Percentiles rank a stretch among this genome's conserved stretches.
Evolutionary conservation across 2,329 filamentous ascomycete genomes (phyloP).

Genomic region (Decorospora gaudefroyi): DNA sequence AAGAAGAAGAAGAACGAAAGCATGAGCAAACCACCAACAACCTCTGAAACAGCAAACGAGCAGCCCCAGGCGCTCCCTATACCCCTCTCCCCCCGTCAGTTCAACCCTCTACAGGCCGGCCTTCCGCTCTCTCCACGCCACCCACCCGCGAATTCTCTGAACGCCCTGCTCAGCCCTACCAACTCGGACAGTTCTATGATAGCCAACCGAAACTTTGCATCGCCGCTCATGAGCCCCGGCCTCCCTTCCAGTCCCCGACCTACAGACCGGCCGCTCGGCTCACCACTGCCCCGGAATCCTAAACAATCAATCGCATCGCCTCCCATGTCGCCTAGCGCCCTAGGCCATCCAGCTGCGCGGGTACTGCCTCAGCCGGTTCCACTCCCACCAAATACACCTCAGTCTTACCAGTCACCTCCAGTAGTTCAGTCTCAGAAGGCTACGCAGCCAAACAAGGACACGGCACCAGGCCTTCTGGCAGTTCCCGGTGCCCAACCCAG

Average conservation of each 20-base stretch:
- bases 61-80: slow-evolving; percentile 25
- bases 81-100: slow-evolving; percentile 38
- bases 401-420: slow-evolving; percentile 62
- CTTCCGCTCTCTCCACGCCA: slow-evolving; percentile 48
- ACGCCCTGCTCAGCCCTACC: slow-evolving; percentile 57
- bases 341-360: slow-evolving; percentile 69
- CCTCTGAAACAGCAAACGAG: slow-evolving; percentile 23
- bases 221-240: slow-evolving; percentile 64
- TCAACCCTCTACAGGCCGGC: slow-evolving; percentile 38
- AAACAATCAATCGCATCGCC: slow-evolving; percentile 64
- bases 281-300: slow-evolving; percentile 62
- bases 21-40: slow-evolving; percentile 52
- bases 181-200: slow-evolving; percentile 48
- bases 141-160: slow-evolving; percentile 45
- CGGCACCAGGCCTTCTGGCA: slow-evolving; percentile 33
- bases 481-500: slow-evolving; percentile 42
- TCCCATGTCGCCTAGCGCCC: slow-evolving; percentile 66
- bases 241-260: slow-evolving; percentile 66
- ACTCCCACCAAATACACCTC: slow-evolving; percentile 69
- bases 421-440: slow-evolving; percentile 48
- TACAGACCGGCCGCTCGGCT: slow-evolving; percentile 62
- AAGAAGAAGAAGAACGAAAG: slow-evolving; percentile 67
- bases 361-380: slow-evolving; percentile 74
- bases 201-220: slow-evolving; percentile 48
- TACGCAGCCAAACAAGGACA: slow-evolving; percentile 32